Evolutionary conservation across 2,329 filamentous ascomycete species (phyloP), one percentile per base, ranked within the genome.

Genomic region (Fusarium xylarioides): DNA sequence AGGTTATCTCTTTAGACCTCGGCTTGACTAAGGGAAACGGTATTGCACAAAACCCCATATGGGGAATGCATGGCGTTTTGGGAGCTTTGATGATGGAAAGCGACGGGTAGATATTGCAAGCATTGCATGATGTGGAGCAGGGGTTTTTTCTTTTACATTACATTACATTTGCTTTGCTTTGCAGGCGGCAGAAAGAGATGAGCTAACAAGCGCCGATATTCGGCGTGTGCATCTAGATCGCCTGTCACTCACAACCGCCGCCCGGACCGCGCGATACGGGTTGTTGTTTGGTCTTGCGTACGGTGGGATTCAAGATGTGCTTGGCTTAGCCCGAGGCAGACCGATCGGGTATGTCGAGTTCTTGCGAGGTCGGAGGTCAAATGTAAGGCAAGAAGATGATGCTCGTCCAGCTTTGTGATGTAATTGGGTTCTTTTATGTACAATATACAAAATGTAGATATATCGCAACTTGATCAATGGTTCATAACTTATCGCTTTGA

Each of bases 261-360:
- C 92, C 23, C 89, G 92, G 70, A 96, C 94, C 47, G 94, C 95
- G 56, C 93, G 91, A 79, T 89, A 93, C 75, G 95, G 95, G 3
- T 85, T 98, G 50, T 85, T 92, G 75, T 91, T 95, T 73, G 95
- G 95, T 26, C 79, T 97, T 40, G 89, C 85, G 12, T 98, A 94
- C 82, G 95, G 95, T 30, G 85, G 95, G 42, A 81, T 92, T 65
- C 95, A 98, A 82, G 95, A 98, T 83, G 83, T 87, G 16, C 81
- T 96, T 38, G 90, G 90, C 59, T 85, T 91, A 67, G 83, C 90
- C 58, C 91, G 90, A 80, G 94, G 94, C 61, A 91, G 93, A 77
- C 89, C 86, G 61, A 89, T 95, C 38, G 90, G 90, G 26, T 97
- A 97, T 80, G 84, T 97, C 69, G 91, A 94, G 66, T 93, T 90